phyloP scores from a whole-genome alignment of 176 grass and related monocot genomes.

The Aegilops tauschii region DNA sequence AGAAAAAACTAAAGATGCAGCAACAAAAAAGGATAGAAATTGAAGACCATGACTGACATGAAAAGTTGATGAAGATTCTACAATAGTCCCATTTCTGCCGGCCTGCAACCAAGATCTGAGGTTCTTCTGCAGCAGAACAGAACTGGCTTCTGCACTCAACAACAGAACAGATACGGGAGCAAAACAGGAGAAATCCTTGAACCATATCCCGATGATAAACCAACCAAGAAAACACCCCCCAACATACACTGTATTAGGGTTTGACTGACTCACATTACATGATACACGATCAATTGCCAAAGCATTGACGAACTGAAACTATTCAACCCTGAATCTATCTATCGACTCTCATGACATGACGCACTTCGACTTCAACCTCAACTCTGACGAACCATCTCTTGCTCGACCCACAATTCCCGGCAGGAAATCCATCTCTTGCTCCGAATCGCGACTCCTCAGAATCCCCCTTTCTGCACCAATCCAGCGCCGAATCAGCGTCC shows the following conservation, averaged over 20 bases:
- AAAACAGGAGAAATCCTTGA: not conserved
- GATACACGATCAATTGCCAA: slow-evolving; percentile 11
- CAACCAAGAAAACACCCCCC: not conserved
- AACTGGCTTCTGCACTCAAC: not conserved
- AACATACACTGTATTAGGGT: slow-evolving; percentile 18
- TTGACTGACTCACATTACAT: not conserved
- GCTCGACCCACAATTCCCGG: slow-evolving; percentile 26
- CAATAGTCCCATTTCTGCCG: not conserved
- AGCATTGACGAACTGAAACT: not conserved
- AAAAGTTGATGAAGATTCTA: not conserved
- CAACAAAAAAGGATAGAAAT: not conserved
- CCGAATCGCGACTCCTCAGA: slow-evolving; percentile 5
- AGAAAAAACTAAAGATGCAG: not conserved
- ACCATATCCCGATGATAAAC: not conserved
- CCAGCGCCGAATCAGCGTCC: not conserved
- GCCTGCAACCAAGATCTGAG: not conserved
- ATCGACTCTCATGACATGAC: not conserved
- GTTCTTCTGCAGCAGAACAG: not conserved
- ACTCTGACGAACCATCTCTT: slow-evolving; percentile 28
- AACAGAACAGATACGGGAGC: not conserved
- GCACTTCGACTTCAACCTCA: not conserved
- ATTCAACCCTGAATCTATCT: slow-evolving; percentile 26
- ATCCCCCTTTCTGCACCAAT: slow-evolving; percentile 42
- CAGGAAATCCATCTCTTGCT: slow-evolving; percentile 11
- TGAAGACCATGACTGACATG: not conserved